Evolutionary conservation across 768 basidiomycete species (phyloP), one percentile per base, ranked within the genome.

Genomic region (Holtermanniella nyarrowii): DNA sequence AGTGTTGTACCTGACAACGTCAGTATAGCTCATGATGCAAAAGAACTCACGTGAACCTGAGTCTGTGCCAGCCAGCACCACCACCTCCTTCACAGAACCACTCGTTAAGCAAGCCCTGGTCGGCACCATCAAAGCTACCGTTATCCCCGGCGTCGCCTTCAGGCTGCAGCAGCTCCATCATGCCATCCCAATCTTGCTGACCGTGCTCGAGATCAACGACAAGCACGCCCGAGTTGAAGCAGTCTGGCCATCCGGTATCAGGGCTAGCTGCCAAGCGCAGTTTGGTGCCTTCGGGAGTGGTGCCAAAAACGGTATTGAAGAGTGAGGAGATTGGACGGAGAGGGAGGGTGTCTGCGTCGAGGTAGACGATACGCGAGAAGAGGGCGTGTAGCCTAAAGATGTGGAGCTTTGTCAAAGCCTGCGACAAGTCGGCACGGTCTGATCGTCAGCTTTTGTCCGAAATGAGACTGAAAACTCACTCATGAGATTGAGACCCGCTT

Each of bases 211-310:
- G 66, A 63, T 44, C 66, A 48, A 89, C 72, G 46, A 97, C 89
- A 73, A 99, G 78, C 43, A 97, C 83, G 37, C 95, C 95, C 21
- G 91, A 93, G 71, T 99, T 99, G 77, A 99, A 99, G 55, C 95
- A 91, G 73, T 99, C 95, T 39, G 95, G 95, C 95, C 95, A 99
- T 60, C 95, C 95, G 26, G 90, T 87, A 71, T 99, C 95, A 11
- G 95, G 90, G 5, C 83, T 86, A 7, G 95, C 95, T 40, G 90
- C 84, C 67, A 99, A 90, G n/a, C n/a, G n/a, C 56, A 86, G 82
- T 45, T 66, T 58, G 31, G 31, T 37, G 31, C 16, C 31, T 7
- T 7, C 7, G 4, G 66, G 59, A 68, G 84, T 77, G 40, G 68
- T 69, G 3, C 84, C 79, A n/a, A n/a, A n/a, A n/a, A n/a, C n/a